These are phyloP conservation scores for Mycena epipterygia DNA, from an alignment of 768 basidiomycete genomes.

Conservation along the genomic window DNA sequence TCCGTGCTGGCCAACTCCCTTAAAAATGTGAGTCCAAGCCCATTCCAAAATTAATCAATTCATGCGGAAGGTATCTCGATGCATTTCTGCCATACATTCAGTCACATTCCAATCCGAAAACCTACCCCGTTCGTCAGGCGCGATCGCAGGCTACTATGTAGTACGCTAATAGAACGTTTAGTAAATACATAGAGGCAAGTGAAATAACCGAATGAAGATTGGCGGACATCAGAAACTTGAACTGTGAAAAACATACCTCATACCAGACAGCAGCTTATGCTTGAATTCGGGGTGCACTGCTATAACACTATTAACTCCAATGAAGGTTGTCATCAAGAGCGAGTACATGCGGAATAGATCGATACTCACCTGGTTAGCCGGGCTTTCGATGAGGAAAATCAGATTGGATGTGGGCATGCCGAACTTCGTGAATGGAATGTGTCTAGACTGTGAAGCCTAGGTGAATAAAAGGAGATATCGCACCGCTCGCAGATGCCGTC, in stretches of 20 bases:
- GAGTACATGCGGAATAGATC: neutral
- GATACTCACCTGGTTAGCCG: conserved; percentile 3
- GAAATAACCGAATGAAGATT: neutral
- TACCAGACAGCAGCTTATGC: neutral
- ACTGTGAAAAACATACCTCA: neutral
- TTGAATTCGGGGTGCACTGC: neutral
- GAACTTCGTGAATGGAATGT: neutral
- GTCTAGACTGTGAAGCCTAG: conserved; percentile 1
- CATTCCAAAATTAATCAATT: too few relatives aligned
- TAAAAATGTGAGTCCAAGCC: too few relatives aligned
- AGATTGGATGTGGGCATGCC: neutral
- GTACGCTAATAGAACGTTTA: too few relatives aligned
- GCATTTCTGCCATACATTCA: too few relatives aligned
- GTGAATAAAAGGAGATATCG: neutral
- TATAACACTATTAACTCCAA: neutral
- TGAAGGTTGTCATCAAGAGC: neutral
- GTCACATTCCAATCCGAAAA: neutral
- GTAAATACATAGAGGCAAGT: neutral
- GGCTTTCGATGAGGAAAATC: neutral
- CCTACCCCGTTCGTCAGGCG: neutral
- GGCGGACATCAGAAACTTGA: neutral
- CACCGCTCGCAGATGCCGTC: conserved; percentile 2
- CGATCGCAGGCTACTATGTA: too few relatives aligned
- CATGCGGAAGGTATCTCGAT: too few relatives aligned
- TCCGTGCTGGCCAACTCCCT: too few relatives aligned